Conservation (phyloP, 768 basidiomycete genomes). For the Xerocomus spinulosus region DNA sequence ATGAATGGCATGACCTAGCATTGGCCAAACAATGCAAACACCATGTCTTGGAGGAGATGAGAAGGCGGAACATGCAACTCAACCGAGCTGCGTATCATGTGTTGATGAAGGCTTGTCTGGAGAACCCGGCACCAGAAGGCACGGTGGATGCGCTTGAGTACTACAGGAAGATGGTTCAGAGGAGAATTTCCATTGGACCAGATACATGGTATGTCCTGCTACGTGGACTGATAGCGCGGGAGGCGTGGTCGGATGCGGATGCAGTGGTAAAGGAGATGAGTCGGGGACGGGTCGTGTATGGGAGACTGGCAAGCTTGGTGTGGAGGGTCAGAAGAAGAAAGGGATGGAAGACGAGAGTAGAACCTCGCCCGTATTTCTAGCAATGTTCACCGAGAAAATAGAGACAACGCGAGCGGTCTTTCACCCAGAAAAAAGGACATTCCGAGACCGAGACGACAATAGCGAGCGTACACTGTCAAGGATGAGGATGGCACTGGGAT, state of each 20-base stretch:
- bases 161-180: slow-evolving; percentile 56
- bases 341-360: slow-evolving; percentile 27
- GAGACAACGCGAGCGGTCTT: slow-evolving; percentile 8
- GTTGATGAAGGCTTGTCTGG: slow-evolving; percentile 64
- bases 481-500: slow-evolving; percentile 10
- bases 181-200: slow-evolving; percentile 43
- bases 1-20: slow-evolving; percentile 42
- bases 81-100: slow-evolving; percentile 72
- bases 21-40: slow-evolving; percentile 44
- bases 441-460: slow-evolving; percentile 58
- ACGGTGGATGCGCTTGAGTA: slow-evolving; percentile 52
- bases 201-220: slow-evolving; percentile 80
- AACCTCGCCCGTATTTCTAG: slow-evolving; percentile 29
- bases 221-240: slow-evolving; percentile 52
- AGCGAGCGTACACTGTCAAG: slow-evolving; percentile 61
- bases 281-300: slow-evolving; percentile 41
- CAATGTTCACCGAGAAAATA: slow-evolving; percentile 19
- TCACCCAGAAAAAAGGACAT: slow-evolving; percentile 60
- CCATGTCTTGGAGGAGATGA: slow-evolving; percentile 58
- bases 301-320: slow-evolving; percentile 47
- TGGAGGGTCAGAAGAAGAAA: slow-evolving; percentile 41
- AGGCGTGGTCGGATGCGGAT: slow-evolving; percentile 58
- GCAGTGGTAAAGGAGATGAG: slow-evolving; percentile 61
- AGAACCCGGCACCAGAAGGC: slow-evolving; percentile 46
- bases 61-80: slow-evolving; percentile 45